Percentiles rank a stretch among this genome's conserved stretches.
Evolutionary conservation across 2,329 filamentous ascomycete genomes (phyloP).

Genomic region (Botrytis porri): DNA sequence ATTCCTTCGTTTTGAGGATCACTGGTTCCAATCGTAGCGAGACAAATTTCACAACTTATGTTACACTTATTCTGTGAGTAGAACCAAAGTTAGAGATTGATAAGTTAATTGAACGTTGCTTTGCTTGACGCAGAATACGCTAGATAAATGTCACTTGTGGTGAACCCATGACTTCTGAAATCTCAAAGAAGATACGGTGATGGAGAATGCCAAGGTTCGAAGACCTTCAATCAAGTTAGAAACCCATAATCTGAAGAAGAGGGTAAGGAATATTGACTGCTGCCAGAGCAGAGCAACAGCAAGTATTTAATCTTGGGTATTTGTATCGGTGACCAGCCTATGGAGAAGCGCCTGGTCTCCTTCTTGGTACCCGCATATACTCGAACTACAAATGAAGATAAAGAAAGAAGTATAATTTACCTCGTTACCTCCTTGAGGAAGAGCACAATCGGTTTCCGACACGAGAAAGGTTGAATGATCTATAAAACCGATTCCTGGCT

Average conservation of each 20-base stretch:
- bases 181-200: constrained; percentile 47
- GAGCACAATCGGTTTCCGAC: constrained; percentile 60
- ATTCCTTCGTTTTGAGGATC: constrained; percentile 30
- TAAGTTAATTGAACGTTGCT: not conserved
- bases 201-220: constrained; percentile 45
- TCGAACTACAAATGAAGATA: not conserved
- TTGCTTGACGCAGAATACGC: not conserved
- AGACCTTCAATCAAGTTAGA: constrained; percentile 30
- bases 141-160: constrained; percentile 46
- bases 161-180: constrained; percentile 49
- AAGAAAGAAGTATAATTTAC: not conserved
- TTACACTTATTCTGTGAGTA: not conserved
- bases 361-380: constrained; percentile 55
- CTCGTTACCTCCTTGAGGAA: not conserved
- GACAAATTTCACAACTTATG: not conserved
- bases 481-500: constrained; percentile 68
- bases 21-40: constrained; percentile 28
- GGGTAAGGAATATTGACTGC: constrained; percentile 40
- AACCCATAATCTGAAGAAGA: constrained; percentile 44
- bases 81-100: not conserved
- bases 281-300: constrained; percentile 34
- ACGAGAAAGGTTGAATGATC: constrained; percentile 78
- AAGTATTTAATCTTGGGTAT: constrained; percentile 55
- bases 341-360: constrained; percentile 53
- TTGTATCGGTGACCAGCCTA: constrained; percentile 68